Base-by-base conservation (phyloP, 129 eudicot species). In the Glebionis coronaria region DNA sequence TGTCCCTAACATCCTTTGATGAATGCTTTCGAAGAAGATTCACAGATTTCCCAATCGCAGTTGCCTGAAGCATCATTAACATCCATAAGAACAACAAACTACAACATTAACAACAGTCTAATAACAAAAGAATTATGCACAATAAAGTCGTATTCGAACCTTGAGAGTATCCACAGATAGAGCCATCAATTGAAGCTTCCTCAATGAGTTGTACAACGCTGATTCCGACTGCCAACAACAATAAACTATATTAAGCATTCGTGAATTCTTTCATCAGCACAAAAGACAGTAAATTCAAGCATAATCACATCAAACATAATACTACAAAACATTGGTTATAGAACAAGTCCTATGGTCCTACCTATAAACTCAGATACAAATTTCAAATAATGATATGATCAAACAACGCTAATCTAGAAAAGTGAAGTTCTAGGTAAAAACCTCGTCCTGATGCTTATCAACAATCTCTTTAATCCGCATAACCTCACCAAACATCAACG, bases 21-120 rank as follows among this genome's bases (percentile, higher is more conserved):
- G 75, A 61, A 77, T 84, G 95, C 80, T 74, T 89, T 27, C 86
- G 74, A 56, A 93, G 80, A 75, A 67, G 55, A 69, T 84, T 86
- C 44, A 88, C 95, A 65, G 95, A 76, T 78, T 86, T 93, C 18
- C 99, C 97, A 53, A 93, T 86, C 83, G 81, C 92, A 18, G 99
- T 86, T 11, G 69, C 87, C 99, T 93, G 85, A 74, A 79, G 31
- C 64, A 67, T 57, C 67, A 70, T 49, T 16, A 44, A 19, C 65
- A 35, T 50, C 38, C 69, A 75, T 59, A 49, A 29, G 23, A 46
- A 47, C 54, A 64, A 45, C 25, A 57, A 20, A 44, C 16, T 1
- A 70, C 49, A 44, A 56, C 1, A 42, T 53, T 20, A 67, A 67
- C 42, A 31, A 27, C 55, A 35, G 18, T 35, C n/a, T 3, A n/a